Evolutionary conservation across 495 filamentous ascomycete genomes (phyloP), one percentile per base, ranked within the genome.

Genomic region (Halenospora varia): DNA sequence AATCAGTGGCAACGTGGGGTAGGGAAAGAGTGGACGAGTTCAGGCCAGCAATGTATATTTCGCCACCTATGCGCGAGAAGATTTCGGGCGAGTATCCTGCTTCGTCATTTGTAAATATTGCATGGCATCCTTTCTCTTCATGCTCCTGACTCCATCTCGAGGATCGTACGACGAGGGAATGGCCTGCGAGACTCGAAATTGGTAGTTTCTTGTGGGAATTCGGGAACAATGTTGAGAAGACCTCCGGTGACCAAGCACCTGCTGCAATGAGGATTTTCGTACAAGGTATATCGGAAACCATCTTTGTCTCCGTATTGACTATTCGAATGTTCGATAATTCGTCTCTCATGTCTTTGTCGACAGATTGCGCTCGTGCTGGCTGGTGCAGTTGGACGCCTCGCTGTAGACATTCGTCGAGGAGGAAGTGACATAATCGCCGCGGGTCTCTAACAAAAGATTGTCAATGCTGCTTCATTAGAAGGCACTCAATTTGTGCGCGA

Each of bases 21-120:
- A 93, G 71, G 0, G 78, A 75, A 10, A 89, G 72, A 0, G 63
- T 65, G 0, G 75, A 64, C 10, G 71, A 79, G 66, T 94, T 94
- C 18, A 92, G 64, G 0, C 89, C 89, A 0, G 86, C 88, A 57
- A 94, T 71, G 64, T 90, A 92, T 13, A 92, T 82, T 49, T 90
- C 79, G 0, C 79, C 82, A 1, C 81, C 79, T 2, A 79, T 57
- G 4, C 89, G 76, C 2, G 82, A 82, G 68, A 90, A 91, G 8
- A 90, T 73, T 71, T 94, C 89, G 0, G 89, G 89, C 10, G 80
- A 82, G 70, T 85, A 90, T 0, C 77, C 82, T 23, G 70, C 71
- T 1, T 63, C 52, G 59, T 74, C 74, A 2, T 82, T 82, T 0
- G 85, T 85, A 70, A 89, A 92, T 3, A 92, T 68, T 1, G 89